Percentiles rank a stretch among this genome's conserved stretches.
These are phyloP conservation scores for Glonium stellatum DNA, from an alignment of 495 filamentous ascomycete genomes.

Conservation along the genomic window DNA sequence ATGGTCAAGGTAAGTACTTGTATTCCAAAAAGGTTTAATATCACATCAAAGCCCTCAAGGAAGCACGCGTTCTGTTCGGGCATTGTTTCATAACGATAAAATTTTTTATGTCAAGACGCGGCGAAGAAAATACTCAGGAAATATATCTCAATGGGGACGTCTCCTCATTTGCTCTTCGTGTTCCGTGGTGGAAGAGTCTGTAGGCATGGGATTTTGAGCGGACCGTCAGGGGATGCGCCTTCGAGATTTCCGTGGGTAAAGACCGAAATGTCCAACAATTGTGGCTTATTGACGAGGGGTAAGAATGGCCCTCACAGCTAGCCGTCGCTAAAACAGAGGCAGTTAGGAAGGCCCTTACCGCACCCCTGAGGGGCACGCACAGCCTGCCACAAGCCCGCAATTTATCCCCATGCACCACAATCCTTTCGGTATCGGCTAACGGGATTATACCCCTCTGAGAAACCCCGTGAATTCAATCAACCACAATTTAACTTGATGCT, in stretches of 20 bases:
- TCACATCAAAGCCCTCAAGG: too few species aligned
- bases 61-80: too few species aligned
- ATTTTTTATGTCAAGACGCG: too few species aligned
- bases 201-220: not conserved
- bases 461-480: not conserved
- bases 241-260: not conserved
- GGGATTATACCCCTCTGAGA: not conserved
- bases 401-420: not conserved
- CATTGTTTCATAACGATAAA: too few species aligned
- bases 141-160: too few species aligned
- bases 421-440: not conserved
- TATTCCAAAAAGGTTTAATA: too few species aligned
- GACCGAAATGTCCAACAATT: not conserved
- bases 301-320: not conserved
- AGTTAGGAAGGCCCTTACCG: not conserved
- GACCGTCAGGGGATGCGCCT: not conserved
- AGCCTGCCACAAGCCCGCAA: not conserved
- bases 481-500: not conserved
- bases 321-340: not conserved
- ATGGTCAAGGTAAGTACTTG: too few species aligned
- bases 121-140: too few species aligned
- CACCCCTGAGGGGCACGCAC: not conserved
- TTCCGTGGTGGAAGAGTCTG: not conserved
- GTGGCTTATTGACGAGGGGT: not conserved
- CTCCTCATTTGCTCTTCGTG: too few species aligned